A percentile compares a stretch with the other conserved stretches of the same genome.
Conservation (phyloP, 805 yeast species). For the Saccharomycopsis fibuligera region DNA sequence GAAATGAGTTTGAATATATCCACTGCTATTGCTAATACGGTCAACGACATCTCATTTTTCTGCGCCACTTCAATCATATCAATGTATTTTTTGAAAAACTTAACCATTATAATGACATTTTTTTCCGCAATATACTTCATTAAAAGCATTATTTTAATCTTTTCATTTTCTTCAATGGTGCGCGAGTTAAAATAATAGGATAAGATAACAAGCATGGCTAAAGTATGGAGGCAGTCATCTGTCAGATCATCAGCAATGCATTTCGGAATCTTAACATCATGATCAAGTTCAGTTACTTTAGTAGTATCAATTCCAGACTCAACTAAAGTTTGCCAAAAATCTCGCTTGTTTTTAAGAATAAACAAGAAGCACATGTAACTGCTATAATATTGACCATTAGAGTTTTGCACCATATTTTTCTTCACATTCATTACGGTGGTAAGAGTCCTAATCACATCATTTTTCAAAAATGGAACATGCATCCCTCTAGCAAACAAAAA, state of each 20-base stretch:
- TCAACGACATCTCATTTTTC: not conserved
- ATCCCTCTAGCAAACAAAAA: not conserved
- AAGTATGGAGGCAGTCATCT: not conserved
- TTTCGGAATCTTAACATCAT: constrained; percentile 4
- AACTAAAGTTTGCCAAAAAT: constrained; percentile 2
- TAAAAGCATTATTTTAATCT: constrained; percentile 3
- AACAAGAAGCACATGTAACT: not conserved
- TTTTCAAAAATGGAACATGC: constrained; percentile 6
- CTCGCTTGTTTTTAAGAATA: not conserved
- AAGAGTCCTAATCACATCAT: not conserved
- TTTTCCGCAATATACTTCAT: constrained; percentile 9
- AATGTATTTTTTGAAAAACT: not conserved
- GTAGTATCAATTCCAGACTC: not conserved
- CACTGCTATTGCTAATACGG: not conserved
- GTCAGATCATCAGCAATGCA: constrained; percentile 5
- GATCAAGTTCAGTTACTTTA: constrained; percentile 1
- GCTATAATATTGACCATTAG: not conserved
- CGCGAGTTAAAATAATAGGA: constrained; percentile 1
- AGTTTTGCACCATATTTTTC: not conserved
- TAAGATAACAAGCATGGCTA: constrained; percentile 2
- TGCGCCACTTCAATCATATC: not conserved
- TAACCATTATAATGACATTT: not conserved
- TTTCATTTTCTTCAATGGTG: constrained; percentile 1
- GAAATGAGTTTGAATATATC: constrained; percentile 5
- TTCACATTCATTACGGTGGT: not conserved